A percentile compares a stretch with the other conserved stretches of the same genome.
phyloP scores from a whole-genome alignment of 2,329 filamentous ascomycete genomes.

The Moelleriella libera region DNA sequence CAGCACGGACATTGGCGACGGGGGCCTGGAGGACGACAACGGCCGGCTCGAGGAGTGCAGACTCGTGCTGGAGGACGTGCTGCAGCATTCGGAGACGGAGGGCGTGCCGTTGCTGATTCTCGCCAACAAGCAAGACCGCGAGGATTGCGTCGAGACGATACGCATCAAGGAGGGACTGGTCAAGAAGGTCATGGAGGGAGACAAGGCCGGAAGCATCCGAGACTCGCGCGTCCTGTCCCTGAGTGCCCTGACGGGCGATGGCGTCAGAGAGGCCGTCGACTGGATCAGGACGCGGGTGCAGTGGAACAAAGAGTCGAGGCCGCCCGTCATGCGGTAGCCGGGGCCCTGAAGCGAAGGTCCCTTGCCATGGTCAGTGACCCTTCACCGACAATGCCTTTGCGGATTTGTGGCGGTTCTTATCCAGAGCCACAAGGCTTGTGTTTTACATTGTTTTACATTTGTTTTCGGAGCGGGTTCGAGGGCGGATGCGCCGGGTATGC shows the following conservation, averaged over 20 bases:
- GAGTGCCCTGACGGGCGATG: slow-evolving; percentile 75
- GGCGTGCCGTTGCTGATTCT: slow-evolving; percentile 85
- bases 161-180: slow-evolving; percentile 94
- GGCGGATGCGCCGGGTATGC: no score
- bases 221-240: slow-evolving; percentile 87
- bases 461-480: neutral
- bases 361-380: no score
- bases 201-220: slow-evolving; percentile 71
- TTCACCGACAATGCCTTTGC: neutral
- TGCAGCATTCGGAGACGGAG: slow-evolving; percentile 76
- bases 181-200: slow-evolving; percentile 88
- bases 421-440: neutral
- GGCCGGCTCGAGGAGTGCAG: slow-evolving; percentile 76
- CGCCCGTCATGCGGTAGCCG: slow-evolving; percentile 74
- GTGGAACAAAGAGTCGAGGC: slow-evolving; percentile 90
- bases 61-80: slow-evolving; percentile 75
- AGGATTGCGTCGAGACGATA: slow-evolving; percentile 95
- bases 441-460: neutral
- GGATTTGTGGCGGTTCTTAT: neutral
- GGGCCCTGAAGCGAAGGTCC: no score
- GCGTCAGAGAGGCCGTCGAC: slow-evolving; percentile 90
- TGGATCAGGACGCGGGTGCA: slow-evolving; percentile 86
- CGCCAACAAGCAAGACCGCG: slow-evolving; percentile 94
- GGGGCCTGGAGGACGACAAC: slow-evolving; percentile 41
- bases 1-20: slow-evolving; percentile 83